These are phyloP conservation scores for Monosporozyma servazzii DNA, from an alignment of 805 yeast genomes.

Conservation along the genomic window DNA sequence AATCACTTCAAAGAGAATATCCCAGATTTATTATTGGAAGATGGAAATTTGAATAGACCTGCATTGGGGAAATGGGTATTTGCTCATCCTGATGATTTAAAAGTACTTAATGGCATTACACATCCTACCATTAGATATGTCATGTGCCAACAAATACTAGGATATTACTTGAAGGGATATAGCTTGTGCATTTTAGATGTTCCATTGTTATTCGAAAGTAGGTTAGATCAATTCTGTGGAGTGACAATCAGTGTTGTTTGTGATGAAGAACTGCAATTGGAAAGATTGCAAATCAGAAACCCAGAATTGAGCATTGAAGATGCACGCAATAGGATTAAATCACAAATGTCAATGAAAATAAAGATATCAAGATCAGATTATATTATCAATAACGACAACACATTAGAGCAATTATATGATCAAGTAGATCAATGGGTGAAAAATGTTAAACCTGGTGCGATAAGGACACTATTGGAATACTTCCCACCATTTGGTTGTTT, in stretches of 20 bases:
- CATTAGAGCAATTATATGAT: conserved; percentile 35
- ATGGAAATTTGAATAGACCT: conserved; percentile 48
- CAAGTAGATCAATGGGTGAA: conserved; percentile 36
- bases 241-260: conserved; percentile 60
- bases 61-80: conserved; percentile 76
- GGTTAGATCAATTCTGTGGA: conserved; percentile 65
- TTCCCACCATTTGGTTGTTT: conserved; percentile 36
- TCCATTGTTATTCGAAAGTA: conserved; percentile 80
- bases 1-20: conserved; percentile 47
- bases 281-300: conserved; percentile 59
- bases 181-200: conserved; percentile 72
- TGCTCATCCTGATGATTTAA: conserved; percentile 50
- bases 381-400: conserved; percentile 53
- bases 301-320: conserved; percentile 56
- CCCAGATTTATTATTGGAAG: conserved; percentile 37
- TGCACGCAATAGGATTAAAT: conserved; percentile 58
- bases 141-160: conserved; percentile 47
- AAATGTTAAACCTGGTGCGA: conserved; percentile 32
- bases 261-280: conserved; percentile 44
- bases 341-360: conserved; percentile 63
- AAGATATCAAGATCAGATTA: conserved; percentile 54
- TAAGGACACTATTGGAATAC: conserved; percentile 27
- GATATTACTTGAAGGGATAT: conserved; percentile 49
- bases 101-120: conserved; percentile 58
- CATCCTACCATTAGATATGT: conserved; percentile 76